Conservation (phyloP, 169 alveolate genomes). For the Eimeria falciformis region DNA sequence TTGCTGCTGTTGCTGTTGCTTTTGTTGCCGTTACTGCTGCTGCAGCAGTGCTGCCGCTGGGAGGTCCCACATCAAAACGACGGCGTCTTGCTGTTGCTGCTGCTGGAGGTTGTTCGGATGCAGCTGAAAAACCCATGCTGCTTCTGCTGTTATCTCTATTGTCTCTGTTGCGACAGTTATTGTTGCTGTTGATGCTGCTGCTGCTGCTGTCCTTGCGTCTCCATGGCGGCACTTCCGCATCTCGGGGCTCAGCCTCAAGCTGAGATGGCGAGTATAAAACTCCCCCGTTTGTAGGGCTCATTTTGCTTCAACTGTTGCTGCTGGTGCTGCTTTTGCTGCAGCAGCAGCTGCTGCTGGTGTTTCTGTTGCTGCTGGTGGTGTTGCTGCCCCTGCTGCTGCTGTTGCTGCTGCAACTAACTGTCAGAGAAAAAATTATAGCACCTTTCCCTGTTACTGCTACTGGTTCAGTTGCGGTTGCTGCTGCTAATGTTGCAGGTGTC, state of each 20-base stretch:
- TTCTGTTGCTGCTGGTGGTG: neutral
- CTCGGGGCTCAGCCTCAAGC: neutral
- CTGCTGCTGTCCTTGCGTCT: neutral
- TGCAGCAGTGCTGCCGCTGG: neutral
- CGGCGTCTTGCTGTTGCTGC: too few relatives aligned
- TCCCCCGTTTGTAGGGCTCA: slow-evolving; percentile 6
- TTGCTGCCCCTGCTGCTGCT: neutral
- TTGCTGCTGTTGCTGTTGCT: neutral
- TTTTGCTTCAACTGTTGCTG: neutral
- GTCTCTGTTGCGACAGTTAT: neutral
- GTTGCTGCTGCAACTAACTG: slow-evolving; percentile 26
- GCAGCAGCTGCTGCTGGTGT: neutral
- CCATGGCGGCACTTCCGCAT: neutral
- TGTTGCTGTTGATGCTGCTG: neutral
- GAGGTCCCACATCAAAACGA: too few relatives aligned
- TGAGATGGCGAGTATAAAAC: neutral
- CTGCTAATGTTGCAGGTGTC: neutral
- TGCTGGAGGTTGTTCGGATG: too few relatives aligned
- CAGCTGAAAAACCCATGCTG: too few relatives aligned
- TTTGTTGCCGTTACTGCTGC: neutral
- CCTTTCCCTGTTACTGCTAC: neutral
- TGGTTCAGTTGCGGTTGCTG: neutral
- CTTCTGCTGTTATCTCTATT: neutral
- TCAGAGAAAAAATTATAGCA: neutral
- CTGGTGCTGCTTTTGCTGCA: slow-evolving; percentile 2